Base-by-base conservation (phyloP, 352 stramenopile genomes). In the Globisporangium lucens region DNA sequence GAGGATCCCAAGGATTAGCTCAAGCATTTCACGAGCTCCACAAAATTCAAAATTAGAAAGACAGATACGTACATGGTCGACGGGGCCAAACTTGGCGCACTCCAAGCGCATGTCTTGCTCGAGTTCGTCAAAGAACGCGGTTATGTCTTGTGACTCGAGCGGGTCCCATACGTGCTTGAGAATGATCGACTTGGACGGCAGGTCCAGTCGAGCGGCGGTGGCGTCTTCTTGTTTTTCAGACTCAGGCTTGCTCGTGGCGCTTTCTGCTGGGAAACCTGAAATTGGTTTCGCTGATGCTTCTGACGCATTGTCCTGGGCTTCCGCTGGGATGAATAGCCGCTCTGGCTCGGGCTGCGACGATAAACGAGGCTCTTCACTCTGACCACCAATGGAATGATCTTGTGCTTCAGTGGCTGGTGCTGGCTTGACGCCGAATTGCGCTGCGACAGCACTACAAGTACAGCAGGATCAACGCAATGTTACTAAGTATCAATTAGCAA, bases 61-160 rank as follows among this genome's bases (percentile, higher is more conserved):
- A 62, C 2, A 22, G 22, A 27, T 7, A 58, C 68, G 17, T 68
- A 89, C 79, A 47, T 80, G 80, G 4, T 89, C 73, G 17, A 95
- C 83, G 0, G 63, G 29, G 43, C 88, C 88, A 55, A 88, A 78
- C 51, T 91, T 94, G 58, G 65, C 67, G 71, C 88, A 95, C 58
- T 94, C 88, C 17, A 70, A 61, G 1, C 78, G 75, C 76, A 95
- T 91, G 56, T 95, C 88, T 9, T 91, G 73, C 67, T 95, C 83
- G n/a, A 95, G 66, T 12, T 94, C 86, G 22, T 77, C 68, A 30
- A 95, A 88, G 47, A 90, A 91, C 7, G 67, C 29, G n/a, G 77
- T 75, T 17, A 77, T 72, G 49, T 82, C 65, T n/a, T 77, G 76
- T 12, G 73, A 63, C 9, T 68, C 80, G 9, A 91, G 70, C 17